These are phyloP conservation scores for Echinosophora koreensis DNA, from an alignment of 306 rosid genomes.

Conservation along the genomic window DNA sequence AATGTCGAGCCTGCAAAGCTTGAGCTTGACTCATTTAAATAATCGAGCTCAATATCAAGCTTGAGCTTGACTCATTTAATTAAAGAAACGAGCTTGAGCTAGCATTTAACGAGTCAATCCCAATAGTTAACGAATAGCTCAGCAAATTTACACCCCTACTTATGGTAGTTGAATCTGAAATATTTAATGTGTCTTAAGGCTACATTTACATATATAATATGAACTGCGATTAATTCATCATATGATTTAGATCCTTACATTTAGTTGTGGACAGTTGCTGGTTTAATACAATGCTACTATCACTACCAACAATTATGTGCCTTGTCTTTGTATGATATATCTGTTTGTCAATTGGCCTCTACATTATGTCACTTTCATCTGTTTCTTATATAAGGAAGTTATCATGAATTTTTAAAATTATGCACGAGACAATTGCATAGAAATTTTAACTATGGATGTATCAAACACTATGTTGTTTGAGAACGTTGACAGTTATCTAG, in stretches of 20 bases:
- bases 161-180: conserved; percentile 18
- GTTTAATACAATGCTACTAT: not conserved
- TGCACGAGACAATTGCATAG: not conserved
- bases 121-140: no score
- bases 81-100: no score
- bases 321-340: conserved; percentile 12
- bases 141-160: no score
- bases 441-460: not conserved
- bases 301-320: not conserved
- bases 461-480: not conserved
- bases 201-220: not conserved
- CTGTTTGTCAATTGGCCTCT: conserved; percentile 11
- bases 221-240: not conserved
- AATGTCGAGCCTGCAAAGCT: no score
- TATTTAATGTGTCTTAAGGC: conserved; percentile 21
- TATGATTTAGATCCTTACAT: conserved; percentile 12
- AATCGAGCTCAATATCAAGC: no score
- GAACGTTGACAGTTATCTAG: not conserved
- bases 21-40: no score
- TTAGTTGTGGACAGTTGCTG: conserved; percentile 30
- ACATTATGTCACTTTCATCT: conserved; percentile 11
- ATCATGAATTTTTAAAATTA: conserved; percentile 32
- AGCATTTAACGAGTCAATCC: no score
- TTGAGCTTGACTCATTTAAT: no score
- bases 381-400: not conserved